phyloP scores from a whole-genome alignment of 106 monocot species.

The Dactylorhiza incarnata region DNA sequence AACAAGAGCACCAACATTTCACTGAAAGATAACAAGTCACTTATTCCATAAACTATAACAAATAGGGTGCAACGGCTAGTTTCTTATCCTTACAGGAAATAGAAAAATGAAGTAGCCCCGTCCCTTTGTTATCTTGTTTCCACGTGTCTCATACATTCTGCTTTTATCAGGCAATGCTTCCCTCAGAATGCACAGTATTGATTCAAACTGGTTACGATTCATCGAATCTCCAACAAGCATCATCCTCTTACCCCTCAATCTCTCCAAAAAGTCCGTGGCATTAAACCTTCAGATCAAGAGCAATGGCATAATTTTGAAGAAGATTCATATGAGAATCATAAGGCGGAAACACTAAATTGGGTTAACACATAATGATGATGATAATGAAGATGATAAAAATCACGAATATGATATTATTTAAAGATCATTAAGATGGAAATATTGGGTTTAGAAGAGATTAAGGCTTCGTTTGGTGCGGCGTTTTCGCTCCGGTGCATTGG shows the following conservation, averaged over 20 bases:
- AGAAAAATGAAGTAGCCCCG: conserved; percentile 79
- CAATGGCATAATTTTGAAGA: not conserved
- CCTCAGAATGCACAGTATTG: conserved; percentile 70
- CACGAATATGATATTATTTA: not conserved
- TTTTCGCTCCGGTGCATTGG: too few species aligned
- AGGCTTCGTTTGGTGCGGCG: not conserved
- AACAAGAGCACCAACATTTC: not conserved
- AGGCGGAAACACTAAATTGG: not conserved
- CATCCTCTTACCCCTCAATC: conserved; percentile 67
- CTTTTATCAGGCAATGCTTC: conserved; percentile 67
- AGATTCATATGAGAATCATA: conserved; percentile 1
- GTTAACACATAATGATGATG: not conserved
- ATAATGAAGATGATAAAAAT: not conserved
- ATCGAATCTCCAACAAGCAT: conserved; percentile 93
- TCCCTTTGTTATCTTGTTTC: conserved; percentile 80
- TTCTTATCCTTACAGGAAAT: conserved; percentile 42
- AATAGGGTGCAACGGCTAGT: not conserved
- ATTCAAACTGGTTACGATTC: conserved; percentile 95
- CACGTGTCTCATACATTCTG: conserved; percentile 83
- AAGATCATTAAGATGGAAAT: not conserved
- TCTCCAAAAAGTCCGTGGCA: conserved; percentile 73
- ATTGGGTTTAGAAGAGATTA: not conserved
- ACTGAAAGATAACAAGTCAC: not conserved
- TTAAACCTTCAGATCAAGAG: conserved; percentile 66
- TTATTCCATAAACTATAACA: not conserved